Evolutionary conservation across 495 filamentous ascomycete species (phyloP).

Genomic region (Poronia punctata): DNA sequence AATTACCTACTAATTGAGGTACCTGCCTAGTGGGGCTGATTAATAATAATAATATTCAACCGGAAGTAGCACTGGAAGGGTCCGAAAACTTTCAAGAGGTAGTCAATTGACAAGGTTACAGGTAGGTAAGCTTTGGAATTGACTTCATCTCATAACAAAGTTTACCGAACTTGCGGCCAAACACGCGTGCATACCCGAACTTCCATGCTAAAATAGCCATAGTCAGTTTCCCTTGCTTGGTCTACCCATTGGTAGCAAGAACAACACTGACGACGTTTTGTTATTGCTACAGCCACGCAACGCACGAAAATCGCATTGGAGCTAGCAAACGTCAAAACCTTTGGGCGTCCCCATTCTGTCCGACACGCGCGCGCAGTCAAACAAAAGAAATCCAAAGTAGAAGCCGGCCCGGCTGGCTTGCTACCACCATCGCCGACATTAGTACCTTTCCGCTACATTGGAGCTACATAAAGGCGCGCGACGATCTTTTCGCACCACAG

Average conservation of each 20-base stretch:
- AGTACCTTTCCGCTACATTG: conserved; percentile 1
- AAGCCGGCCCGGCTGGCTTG: conserved; percentile 3
- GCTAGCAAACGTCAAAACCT: conserved; percentile 13
- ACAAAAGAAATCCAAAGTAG: neutral
- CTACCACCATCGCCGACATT: conserved; percentile 7
- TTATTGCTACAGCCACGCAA: conserved; percentile 14
- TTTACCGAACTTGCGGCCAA: too few species aligned
- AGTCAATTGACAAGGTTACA: too few species aligned
- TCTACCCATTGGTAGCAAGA: conserved; percentile 5
- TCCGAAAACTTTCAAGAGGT: conserved; percentile 20
- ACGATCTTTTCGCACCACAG: conserved; percentile 4
- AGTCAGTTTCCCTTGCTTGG: conserved; percentile 6
- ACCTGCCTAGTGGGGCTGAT: too few species aligned
- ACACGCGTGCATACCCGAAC: too few species aligned
- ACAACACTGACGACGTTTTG: conserved; percentile 9
- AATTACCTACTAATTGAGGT: too few species aligned
- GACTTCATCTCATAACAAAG: conserved; percentile 16
- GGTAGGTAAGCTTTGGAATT: conserved; percentile 13
- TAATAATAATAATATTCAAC: too few species aligned
- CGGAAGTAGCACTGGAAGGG: too few species aligned
- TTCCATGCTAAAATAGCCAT: too few species aligned
- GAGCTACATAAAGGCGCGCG: neutral
- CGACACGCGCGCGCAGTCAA: conserved; percentile 11
- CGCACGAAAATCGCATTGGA: conserved; percentile 21
- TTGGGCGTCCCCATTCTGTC: conserved; percentile 11